Base-by-base conservation (phyloP, 2,329 filamentous ascomycete species). In the Fusarium pseudocircinatum region DNA sequence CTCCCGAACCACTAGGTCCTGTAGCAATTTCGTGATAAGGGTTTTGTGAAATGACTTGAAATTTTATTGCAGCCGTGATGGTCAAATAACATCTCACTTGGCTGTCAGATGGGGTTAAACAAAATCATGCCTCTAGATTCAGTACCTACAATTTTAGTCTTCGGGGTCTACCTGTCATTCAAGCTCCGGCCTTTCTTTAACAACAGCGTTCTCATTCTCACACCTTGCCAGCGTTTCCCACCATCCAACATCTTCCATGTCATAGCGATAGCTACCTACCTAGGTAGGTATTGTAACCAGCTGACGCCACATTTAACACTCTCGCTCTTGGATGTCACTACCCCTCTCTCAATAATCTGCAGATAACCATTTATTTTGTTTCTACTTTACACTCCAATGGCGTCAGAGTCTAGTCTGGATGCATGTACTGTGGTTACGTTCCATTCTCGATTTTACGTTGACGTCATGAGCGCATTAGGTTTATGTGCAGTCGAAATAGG, bases 381-480 rank as follows among this genome's bases (percentile, higher is more conserved):
- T 53, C n/a, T 28, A 26, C 24, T 53, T 28, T 40, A 28, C 26
- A 12, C 34, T 40, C 34, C 9, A 36, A 26, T 22, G 50, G 37
- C 44, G 49, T 67, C 70, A 68, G 59, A 42, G 44, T 60, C 66
- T 56, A 30, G 40, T 60, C 66, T 50, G 16, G 12, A 14, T 50
- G 47, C 47, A 9, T 40, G 26, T 15, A 24, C 44, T 54, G 32
- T 39, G 11, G 26, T 40, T 40, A 49, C 46, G 46, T 73, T 64
- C 59, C 62, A 60, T 59, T 64, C 64, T 56, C 24, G 52, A n/a
- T 26, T 42, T 64, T 36, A 50, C 18, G n/a, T 58, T 39, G 26
- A 68, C 28, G 49, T 52, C 49, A 36, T 36, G 20, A 16, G 49
- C 26, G 8, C 44, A 16, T 47, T 54, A 47, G 34, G 15, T 28